A percentile compares a stretch with the other conserved stretches of the same genome.
Conservation (phyloP, 2,329 filamentous ascomycete species). For the Penicillium rolfsii region DNA sequence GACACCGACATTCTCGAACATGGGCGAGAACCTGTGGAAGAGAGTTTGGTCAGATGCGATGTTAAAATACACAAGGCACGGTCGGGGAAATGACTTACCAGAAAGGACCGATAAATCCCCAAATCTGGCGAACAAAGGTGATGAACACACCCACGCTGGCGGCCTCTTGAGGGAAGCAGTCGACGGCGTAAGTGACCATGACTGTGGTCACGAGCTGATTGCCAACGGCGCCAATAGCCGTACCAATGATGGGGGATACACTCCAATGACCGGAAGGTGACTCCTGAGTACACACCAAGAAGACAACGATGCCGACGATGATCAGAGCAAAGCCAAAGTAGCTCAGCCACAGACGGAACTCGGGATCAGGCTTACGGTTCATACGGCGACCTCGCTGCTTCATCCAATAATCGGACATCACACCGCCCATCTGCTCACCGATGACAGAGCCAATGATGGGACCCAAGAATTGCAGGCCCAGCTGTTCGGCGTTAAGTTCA, state of each 20-base stretch:
- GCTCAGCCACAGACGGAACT: slow-evolving; percentile 62
- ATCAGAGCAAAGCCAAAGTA: slow-evolving; percentile 58
- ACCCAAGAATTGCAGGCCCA: slow-evolving; percentile 63
- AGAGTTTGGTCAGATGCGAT: slow-evolving; percentile 19
- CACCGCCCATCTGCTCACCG: slow-evolving; percentile 64
- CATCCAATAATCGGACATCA: slow-evolving; percentile 62
- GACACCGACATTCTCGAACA: slow-evolving; percentile 42
- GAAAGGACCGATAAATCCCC: slow-evolving; percentile 46
- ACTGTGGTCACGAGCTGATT: slow-evolving; percentile 68
- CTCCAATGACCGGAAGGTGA: slow-evolving; percentile 55
- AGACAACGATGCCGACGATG: slow-evolving; percentile 61
- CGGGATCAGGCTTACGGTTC: slow-evolving; percentile 51
- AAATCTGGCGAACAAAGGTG: slow-evolving; percentile 56
- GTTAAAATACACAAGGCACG: neutral
- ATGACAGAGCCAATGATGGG: slow-evolving; percentile 62
- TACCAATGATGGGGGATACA: slow-evolving; percentile 61
- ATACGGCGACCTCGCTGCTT: slow-evolving; percentile 36
- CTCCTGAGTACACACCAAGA: slow-evolving; percentile 58
- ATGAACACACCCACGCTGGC: slow-evolving; percentile 65
- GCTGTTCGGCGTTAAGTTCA: slow-evolving; percentile 60
- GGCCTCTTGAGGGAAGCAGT: slow-evolving; percentile 60
- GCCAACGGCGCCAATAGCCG: slow-evolving; percentile 57
- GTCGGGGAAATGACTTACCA: slow-evolving; percentile 33
- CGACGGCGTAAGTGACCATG: slow-evolving; percentile 63
- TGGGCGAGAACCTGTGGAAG: slow-evolving; percentile 36